Base-by-base conservation (phyloP, 371 early-diverging fungal genomes). In the Rhizopus arrhizus region DNA sequence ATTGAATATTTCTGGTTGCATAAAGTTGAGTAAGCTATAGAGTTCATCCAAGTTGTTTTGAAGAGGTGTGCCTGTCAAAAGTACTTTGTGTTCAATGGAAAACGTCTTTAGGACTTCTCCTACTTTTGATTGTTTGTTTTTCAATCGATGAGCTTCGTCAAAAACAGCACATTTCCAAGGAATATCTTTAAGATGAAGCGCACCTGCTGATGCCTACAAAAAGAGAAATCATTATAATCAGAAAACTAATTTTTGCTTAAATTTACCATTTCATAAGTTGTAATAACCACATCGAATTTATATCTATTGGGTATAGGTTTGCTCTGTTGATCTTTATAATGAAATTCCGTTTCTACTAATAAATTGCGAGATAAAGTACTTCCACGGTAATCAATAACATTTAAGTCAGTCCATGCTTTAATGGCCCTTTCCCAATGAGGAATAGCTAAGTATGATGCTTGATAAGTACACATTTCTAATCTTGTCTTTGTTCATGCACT, bases 121-220 rank as follows among this genome's bases (percentile, higher is more conserved):
- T 13, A 77, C 78, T 47, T 77, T 77, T 53, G 78, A 77, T 40
- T 74, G 65, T 72, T 82, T 85, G 72, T 95, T 95, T 71, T 98
- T 98, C 33, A 98, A 74, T 49, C 94, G 82, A 73, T 98, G 99
- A 0, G 96, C 99, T 73, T 97, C 99, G 71, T 98, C 99, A 53
- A 98, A 86, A 22, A 97, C 89, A 33, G 85, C 88, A 13, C 85
- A 87, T 41, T 88, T 74, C 92, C 94, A 97, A 3, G 83, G 77
- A 59, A 96, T 83, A 11, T 89, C 84, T 43, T 83, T 80, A 29
- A 96, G 71, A 58, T 90, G 88, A 10, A 87, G 70, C 7, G 84
- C 77, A 35, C 87, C 86, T 15, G 86, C 82, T 15, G 81, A 79
- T 33, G 82, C 82, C 77, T 80, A 71, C 41, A 15, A 32, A 59